A percentile compares a stretch with the other conserved stretches of the same genome.
phyloP scores from a whole-genome alignment of 257 asterid species.

The Oldenlandia corymbosa region DNA sequence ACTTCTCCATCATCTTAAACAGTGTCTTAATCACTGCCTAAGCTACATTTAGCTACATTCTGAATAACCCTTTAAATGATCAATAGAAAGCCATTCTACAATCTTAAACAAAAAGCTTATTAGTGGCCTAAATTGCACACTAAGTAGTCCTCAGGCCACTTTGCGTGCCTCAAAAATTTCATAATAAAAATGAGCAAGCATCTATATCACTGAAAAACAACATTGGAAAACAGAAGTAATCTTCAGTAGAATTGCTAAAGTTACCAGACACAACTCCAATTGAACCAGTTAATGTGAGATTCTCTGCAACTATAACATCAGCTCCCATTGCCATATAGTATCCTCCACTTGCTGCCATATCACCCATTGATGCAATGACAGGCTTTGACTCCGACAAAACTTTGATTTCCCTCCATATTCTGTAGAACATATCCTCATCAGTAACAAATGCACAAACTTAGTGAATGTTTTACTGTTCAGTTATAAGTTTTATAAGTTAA shows the following conservation, averaged over 20 bases:
- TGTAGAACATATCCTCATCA: constrained; percentile 28
- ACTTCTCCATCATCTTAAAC: neutral
- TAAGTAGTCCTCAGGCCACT: neutral
- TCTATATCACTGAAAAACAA: neutral
- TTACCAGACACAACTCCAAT: constrained; percentile 98
- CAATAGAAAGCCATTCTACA: too few species aligned
- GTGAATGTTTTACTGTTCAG: too few species aligned
- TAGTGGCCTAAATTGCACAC: too few species aligned
- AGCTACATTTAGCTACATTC: too few species aligned
- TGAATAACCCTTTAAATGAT: too few species aligned
- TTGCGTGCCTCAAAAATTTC: neutral
- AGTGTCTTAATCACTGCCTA: neutral
- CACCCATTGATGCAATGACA: constrained; percentile 94
- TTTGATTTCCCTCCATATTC: constrained; percentile 99
- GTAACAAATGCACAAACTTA: too few species aligned
- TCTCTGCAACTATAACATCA: constrained; percentile 75
- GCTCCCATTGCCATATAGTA: constrained; percentile 99
- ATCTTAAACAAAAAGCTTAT: neutral
- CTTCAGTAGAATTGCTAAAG: neutral
- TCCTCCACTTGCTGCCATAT: constrained; percentile 99
- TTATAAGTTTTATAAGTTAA: too few species aligned
- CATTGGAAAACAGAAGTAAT: neutral
- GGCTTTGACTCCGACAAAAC: constrained; percentile 85
- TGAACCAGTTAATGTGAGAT: constrained; percentile 90
- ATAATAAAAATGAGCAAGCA: neutral